phyloP scores from a whole-genome alignment of 805 yeast genomes.

The Cyberlindnera meyerae region DNA sequence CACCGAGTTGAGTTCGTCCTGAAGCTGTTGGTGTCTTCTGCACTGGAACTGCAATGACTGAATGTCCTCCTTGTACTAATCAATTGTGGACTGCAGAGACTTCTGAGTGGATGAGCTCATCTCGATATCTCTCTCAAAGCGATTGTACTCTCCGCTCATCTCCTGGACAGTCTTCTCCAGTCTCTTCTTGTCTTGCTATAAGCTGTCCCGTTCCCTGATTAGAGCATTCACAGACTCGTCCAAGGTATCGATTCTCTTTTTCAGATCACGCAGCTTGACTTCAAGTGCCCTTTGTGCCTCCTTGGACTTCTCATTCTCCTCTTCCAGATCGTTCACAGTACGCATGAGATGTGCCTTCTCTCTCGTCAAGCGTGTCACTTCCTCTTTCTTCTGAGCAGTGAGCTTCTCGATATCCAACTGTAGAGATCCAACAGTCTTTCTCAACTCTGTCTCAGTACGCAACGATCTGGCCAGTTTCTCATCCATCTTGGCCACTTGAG shows the following conservation, averaged over 20 bases:
- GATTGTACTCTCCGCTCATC: conserved; percentile 36
- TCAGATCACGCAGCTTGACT: conserved; percentile 39
- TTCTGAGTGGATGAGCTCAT: conserved; percentile 16
- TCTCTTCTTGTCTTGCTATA: conserved; percentile 45
- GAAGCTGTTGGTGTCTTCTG: conserved; percentile 17
- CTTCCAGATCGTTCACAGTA: conserved; percentile 36
- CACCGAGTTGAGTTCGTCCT: conserved; percentile 23
- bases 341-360: conserved; percentile 40
- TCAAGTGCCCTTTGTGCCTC: conserved; percentile 42
- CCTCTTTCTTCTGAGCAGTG: conserved; percentile 33
- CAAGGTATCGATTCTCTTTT: conserved; percentile 51
- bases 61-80: conserved; percentile 28
- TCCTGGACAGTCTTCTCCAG: conserved; percentile 42
- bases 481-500: conserved; percentile 50
- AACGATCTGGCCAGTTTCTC: conserved; percentile 48
- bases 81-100: conserved; percentile 18
- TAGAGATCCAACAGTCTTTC: conserved; percentile 58
- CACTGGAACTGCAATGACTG: conserved; percentile 28
- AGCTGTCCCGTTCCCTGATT: conserved; percentile 54
- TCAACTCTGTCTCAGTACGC: conserved; percentile 61
- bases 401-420: conserved; percentile 55
- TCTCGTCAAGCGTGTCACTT: conserved; percentile 34
- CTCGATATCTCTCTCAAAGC: conserved; percentile 29
- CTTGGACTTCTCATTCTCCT: conserved; percentile 38
- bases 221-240: conserved; percentile 58